Percentiles rank a stretch among this genome's conserved stretches.
Evolutionary conservation across 164 flowering plant species (phyloP).

Genomic region (Houttuynia cordata): DNA sequence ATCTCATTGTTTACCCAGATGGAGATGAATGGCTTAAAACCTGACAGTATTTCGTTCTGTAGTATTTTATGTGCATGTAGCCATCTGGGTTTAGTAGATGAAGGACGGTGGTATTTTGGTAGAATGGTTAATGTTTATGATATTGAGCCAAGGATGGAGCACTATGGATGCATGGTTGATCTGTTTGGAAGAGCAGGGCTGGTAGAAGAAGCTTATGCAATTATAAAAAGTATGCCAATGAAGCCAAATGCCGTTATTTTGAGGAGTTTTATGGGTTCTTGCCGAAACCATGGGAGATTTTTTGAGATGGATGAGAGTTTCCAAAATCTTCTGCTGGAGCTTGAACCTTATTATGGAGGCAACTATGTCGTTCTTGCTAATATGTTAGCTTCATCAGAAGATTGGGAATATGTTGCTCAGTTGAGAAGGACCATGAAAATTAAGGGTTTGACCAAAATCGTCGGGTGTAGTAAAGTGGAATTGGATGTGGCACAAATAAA

Average conservation of each 20-base stretch:
- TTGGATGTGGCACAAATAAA: neutral
- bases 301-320: slow-evolving; percentile 20
- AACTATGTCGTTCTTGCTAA: slow-evolving; percentile 69
- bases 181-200: slow-evolving; percentile 47
- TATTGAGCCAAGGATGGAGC: slow-evolving; percentile 44
- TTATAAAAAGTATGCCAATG: slow-evolving; percentile 37
- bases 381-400: slow-evolving; percentile 55
- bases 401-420: slow-evolving; percentile 66
- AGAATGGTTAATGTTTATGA: slow-evolving; percentile 25
- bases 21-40: slow-evolving; percentile 25
- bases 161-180: slow-evolving; percentile 60
- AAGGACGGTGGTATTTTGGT: slow-evolving; percentile 30
- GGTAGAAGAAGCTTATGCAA: slow-evolving; percentile 36
- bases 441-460: slow-evolving; percentile 57
- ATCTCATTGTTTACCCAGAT: slow-evolving; percentile 33
- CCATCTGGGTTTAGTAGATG: slow-evolving; percentile 35
- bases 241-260: slow-evolving; percentile 41
- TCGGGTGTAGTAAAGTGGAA: slow-evolving; percentile 42
- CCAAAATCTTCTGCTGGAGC: slow-evolving; percentile 22
- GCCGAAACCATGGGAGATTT: slow-evolving; percentile 26
- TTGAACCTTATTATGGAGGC: slow-evolving; percentile 43
- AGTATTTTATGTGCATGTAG: slow-evolving; percentile 43
- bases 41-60: slow-evolving; percentile 35
- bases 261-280: slow-evolving; percentile 44
- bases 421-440: slow-evolving; percentile 60